Evolutionary conservation across 139 green algal species (phyloP), one percentile per base, ranked within the genome.

Genomic region (Chlorella vulgaris): DNA sequence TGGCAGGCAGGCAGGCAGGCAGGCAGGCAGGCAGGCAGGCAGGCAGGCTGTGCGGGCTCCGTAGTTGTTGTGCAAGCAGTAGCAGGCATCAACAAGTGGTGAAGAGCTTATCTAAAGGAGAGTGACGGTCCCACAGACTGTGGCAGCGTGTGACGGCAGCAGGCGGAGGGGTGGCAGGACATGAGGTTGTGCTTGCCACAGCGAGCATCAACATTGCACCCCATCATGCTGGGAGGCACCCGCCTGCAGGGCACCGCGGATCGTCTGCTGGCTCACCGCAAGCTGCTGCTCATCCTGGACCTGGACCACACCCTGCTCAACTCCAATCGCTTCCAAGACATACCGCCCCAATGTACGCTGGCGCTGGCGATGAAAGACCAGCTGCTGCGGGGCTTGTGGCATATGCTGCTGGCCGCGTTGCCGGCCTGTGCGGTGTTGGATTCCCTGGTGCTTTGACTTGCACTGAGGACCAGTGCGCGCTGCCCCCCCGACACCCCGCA

Each of bases 271-370:
- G 47, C 84, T 3, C n/a, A 43, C 36, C 71, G 80, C 60, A 78
- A 85, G 24, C 83, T 95, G 61, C 75, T 92, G 78, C 90, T 99
- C 10, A 89, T 99, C 19, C 87, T 99, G 62, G 96, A 99, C 82
- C 88, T 99, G 74, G 96, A 99, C 82, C 96, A 98, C 90, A 99
- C 96, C 4, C 88, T 99, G 80, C 89, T 99, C 58, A 96, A 97
- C 84, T 96, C 88, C 43, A 89, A 88, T 22, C 70, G 84, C 40
- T 85, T 93, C 24, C 3, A 5, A 0, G 80, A 84, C 24, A 42
- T 84, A 26, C 50, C 73, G 39, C 67, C 50, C 4, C 7, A 83
- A 58, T 22, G 80, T 77, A 58, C 65, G 77, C 73, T 22, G 13
- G 31, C 18, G 65, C 18, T 5, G 18, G 55, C 55, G n/a, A 15